These are phyloP conservation scores for Teunomyces lycoperdinae DNA, from an alignment of 805 yeast species.

Conservation along the genomic window DNA sequence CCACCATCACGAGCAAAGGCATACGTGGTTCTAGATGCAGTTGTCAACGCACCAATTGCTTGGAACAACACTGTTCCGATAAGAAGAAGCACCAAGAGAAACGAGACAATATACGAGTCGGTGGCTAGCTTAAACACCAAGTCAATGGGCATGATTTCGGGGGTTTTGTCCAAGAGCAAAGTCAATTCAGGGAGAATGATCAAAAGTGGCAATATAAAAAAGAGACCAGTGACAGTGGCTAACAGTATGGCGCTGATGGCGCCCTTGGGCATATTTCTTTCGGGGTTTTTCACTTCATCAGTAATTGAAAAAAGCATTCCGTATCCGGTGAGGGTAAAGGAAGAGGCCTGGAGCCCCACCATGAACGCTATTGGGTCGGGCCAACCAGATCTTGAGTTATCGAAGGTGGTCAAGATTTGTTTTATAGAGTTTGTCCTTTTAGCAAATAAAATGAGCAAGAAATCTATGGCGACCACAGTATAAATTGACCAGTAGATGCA, in stretches of 20 bases:
- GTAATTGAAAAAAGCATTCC: slow-evolving; percentile 80
- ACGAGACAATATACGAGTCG: slow-evolving; percentile 63
- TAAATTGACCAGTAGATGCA: slow-evolving; percentile 77
- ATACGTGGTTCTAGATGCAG: slow-evolving; percentile 79
- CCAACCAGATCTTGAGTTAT: slow-evolving; percentile 75
- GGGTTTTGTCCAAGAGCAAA: slow-evolving; percentile 51
- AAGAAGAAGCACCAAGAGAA: slow-evolving; percentile 62
- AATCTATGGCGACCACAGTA: slow-evolving; percentile 66
- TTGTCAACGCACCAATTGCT: slow-evolving; percentile 75
- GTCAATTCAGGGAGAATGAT: slow-evolving; percentile 68
- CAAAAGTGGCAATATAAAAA: slow-evolving; percentile 69
- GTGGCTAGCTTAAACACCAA: slow-evolving; percentile 71
- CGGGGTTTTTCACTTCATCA: slow-evolving; percentile 78
- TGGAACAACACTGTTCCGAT: slow-evolving; percentile 72
- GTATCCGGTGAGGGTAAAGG: slow-evolving; percentile 78
- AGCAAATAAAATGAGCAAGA: slow-evolving; percentile 57
- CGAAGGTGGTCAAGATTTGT: slow-evolving; percentile 63
- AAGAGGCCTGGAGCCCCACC: slow-evolving; percentile 75
- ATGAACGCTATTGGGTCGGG: slow-evolving; percentile 67
- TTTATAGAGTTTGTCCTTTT: slow-evolving; percentile 56
- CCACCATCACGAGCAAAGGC: slow-evolving; percentile 85
- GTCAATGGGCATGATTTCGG: slow-evolving; percentile 76
- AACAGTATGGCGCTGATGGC: slow-evolving; percentile 62
- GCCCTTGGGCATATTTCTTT: slow-evolving; percentile 71
- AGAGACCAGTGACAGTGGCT: slow-evolving; percentile 65